Percentiles rank a stretch among this genome's conserved stretches.
Evolutionary conservation across 352 stramenopile species (phyloP).

Genomic region (Pythium rhizo-oryzae): DNA sequence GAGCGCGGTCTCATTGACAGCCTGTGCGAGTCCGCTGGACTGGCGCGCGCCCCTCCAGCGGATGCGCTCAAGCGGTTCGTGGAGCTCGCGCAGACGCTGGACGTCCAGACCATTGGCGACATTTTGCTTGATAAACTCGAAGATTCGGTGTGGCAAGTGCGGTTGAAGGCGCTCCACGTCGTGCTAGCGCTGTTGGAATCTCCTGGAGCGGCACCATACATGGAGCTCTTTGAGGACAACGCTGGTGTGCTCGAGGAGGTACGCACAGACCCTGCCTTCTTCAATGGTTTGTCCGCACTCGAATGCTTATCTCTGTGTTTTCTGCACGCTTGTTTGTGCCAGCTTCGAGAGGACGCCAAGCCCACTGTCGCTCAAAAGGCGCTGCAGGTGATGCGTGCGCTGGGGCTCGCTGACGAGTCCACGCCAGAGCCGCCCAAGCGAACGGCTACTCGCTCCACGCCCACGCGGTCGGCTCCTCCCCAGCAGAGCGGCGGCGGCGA

Average conservation of each 20-base stretch:
- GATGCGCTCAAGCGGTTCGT: slow-evolving; percentile 86
- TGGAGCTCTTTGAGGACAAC: slow-evolving; percentile 85
- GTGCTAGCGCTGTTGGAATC: slow-evolving; percentile 79
- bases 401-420: slow-evolving; percentile 66
- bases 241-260: slow-evolving; percentile 81
- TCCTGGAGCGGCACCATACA: slow-evolving; percentile 59
- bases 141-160: slow-evolving; percentile 81
- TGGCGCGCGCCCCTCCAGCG: slow-evolving; percentile 71
- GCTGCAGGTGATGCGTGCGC: slow-evolving; percentile 61
- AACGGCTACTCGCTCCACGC: slow-evolving; percentile 9
- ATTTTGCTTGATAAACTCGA: slow-evolving; percentile 89
- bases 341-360: slow-evolving; percentile 78
- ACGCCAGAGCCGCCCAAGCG: slow-evolving; percentile 28
- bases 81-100: slow-evolving; percentile 83
- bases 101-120: slow-evolving; percentile 83
- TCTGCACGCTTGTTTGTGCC: background rate
- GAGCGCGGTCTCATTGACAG: slow-evolving; percentile 87
- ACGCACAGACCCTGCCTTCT: background rate
- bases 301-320: background rate
- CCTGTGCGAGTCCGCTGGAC: slow-evolving; percentile 72
- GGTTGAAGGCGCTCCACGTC: slow-evolving; percentile 84
- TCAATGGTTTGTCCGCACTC: background rate
- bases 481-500: slow-evolving; percentile 35
- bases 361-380: slow-evolving; percentile 81
- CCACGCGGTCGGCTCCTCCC: slow-evolving; percentile 19